These are phyloP conservation scores for Hymenotorrendiella dingleyae DNA, from an alignment of 2,329 filamentous ascomycete genomes.

Conservation along the genomic window DNA sequence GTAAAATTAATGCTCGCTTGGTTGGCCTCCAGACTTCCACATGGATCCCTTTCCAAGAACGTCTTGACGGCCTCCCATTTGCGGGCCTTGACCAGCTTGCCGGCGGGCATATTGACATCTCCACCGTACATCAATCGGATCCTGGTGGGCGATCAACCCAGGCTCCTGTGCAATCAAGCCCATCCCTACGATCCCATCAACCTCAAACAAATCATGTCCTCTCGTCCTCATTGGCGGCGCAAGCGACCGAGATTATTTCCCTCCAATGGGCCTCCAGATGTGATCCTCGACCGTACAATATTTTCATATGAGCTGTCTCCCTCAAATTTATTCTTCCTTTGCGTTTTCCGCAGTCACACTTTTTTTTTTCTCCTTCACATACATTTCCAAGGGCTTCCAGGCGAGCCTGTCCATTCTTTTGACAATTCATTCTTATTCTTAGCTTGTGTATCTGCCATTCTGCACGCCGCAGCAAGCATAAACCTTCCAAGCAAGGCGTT, in stretches of 20 bases:
- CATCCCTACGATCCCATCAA: conserved; percentile 40
- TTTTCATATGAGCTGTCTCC: conserved; percentile 6
- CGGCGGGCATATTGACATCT: no score
- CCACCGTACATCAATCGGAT: conserved; percentile 23
- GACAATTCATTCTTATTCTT: conserved; percentile 1
- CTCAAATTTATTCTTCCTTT: conserved; percentile 1
- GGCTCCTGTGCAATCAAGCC: conserved; percentile 30
- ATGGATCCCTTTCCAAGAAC: no score
- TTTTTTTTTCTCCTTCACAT: conserved; percentile 10
- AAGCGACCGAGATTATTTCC: no score
- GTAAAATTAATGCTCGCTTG: no score
- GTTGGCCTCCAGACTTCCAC: no score
- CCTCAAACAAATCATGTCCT: conserved; percentile 40
- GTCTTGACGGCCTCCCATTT: no score
- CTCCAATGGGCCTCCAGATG: no score
- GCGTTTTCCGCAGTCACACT: conserved; percentile 12
- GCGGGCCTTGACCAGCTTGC: no score
- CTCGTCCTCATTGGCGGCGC: conserved; percentile 7
- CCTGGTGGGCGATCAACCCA: conserved; percentile 39
- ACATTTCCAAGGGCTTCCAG: conserved; percentile 25
- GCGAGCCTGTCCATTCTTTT: conserved; percentile 30
- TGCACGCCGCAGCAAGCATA: conserved; percentile 21
- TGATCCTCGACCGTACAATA: no score
- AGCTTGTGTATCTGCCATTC: conserved; percentile 10
- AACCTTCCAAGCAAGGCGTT: conserved; percentile 13